Evolutionary conservation across 768 basidiomycete genomes (phyloP), one percentile per base, ranked within the genome.

Genomic region (Russula earlei): DNA sequence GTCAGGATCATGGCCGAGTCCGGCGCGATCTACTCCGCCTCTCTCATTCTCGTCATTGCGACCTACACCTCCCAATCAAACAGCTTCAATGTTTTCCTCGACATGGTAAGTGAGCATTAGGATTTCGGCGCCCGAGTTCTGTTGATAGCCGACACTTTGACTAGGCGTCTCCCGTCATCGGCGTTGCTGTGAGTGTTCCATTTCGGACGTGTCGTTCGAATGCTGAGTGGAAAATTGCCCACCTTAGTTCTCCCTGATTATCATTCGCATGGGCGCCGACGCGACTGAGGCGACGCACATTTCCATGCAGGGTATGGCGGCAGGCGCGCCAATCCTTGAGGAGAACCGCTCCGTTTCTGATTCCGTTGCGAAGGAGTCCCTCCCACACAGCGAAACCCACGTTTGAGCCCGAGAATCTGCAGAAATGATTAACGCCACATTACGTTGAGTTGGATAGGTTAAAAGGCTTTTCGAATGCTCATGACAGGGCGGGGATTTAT

Each of bases 41-140:
- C 48, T 0, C 24, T 57, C 25, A 37, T 60, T n/a, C 24, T 58
- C 44, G 17, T 60, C 33, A 48, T 60, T 29, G 38, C 56, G 15
- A 60, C 59, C 7, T 57, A 58, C 22, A 4, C 56, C 33, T 27
- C 38, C 40, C 11, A 52, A 5, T 52, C 49, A 15, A 60, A 58
- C 24, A 46, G 37, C 40, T 60, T 60, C 46, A 60, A 60, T 24
- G 59, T 60, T 8, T 60, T 60, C 56, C 55, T 60, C 33, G 59
- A 60, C 29, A 49, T 52, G 36, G 59, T 60, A 19, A 47, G 59
- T 24, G 9, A 12, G n/a, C 11, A 6, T 14, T n/a, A n/a, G n/a
- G n/a, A n/a, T n/a, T n/a, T n/a, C n/a, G n/a, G 1, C 19, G 7
- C 33, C 24, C 25, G 33, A n/a, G 14, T 10, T 25, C 11, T 8